A percentile compares a stretch with the other conserved stretches of the same genome.
These are phyloP conservation scores for Escallonia rubra DNA, from an alignment of 129 eudicot genomes.

Conservation along the genomic window DNA sequence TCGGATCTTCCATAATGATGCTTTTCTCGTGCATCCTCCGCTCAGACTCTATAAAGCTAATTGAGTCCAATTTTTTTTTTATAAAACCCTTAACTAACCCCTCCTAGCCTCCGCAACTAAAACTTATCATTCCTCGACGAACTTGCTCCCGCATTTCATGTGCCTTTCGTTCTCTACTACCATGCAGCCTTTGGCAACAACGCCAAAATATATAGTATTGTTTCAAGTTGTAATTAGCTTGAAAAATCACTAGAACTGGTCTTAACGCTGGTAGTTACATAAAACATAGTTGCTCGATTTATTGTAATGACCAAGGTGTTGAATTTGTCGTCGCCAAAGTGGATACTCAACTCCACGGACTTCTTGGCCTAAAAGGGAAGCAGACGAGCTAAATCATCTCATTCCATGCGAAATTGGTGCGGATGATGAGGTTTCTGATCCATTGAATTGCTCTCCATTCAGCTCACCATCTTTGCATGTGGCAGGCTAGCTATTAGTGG, in stretches of 20 bases:
- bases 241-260: conserved; percentile 11
- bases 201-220: no score
- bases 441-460: conserved; percentile 10
- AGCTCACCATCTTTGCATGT: conserved; percentile 22
- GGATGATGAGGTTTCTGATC: not conserved
- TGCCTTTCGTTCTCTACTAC: conserved; percentile 13
- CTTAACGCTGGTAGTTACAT: conserved; percentile 13
- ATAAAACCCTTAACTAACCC: conserved; percentile 20
- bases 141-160: conserved; percentile 1
- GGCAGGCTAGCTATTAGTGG: conserved; percentile 24
- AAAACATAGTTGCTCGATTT: conserved; percentile 3
- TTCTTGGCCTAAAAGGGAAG: not conserved
- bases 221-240: not conserved
- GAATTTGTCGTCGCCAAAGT: conserved; percentile 7
- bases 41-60: no score
- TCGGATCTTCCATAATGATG: no score
- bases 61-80: no score
- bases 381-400: not conserved
- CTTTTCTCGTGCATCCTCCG: no score
- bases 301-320: conserved; percentile 26
- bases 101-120: conserved; percentile 2
- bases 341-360: not conserved
- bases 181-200: not conserved
- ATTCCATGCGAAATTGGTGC: not conserved
- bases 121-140: conserved; percentile 18